These are phyloP conservation scores for Macrophomina pseudophaseolina DNA, from an alignment of 2,329 filamentous ascomycete species.

Conservation along the genomic window DNA sequence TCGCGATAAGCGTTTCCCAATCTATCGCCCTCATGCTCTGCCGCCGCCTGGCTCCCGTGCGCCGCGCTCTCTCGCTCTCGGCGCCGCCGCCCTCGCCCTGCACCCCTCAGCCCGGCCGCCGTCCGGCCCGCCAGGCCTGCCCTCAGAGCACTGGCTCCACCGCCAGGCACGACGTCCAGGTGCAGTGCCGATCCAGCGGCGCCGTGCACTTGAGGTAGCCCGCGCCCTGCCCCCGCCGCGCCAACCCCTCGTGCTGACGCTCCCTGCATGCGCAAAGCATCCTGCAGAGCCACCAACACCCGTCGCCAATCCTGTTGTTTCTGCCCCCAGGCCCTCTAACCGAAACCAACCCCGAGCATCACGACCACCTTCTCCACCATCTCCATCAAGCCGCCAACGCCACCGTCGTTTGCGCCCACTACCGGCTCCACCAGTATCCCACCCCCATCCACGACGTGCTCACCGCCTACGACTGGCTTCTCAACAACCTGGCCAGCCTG, in stretches of 20 bases:
- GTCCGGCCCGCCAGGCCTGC: not conserved
- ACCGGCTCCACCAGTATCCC: constrained; percentile 50
- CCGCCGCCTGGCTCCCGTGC: not conserved
- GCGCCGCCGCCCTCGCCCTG: too few relatives aligned
- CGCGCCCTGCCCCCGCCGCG: not conserved
- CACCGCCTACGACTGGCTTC: constrained; percentile 54
- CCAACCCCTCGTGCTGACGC: constrained; percentile 8
- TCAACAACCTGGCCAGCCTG: constrained; percentile 42
- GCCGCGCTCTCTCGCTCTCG: not conserved
- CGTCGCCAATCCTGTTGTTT: constrained; percentile 46
- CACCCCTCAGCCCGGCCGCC: not conserved
- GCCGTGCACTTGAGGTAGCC: constrained; percentile 48
- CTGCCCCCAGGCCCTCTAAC: constrained; percentile 50
- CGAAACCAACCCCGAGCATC: constrained; percentile 28
- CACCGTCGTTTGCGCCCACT: constrained; percentile 53
- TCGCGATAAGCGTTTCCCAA: constrained; percentile 18
- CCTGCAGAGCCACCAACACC: constrained; percentile 9
- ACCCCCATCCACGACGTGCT: constrained; percentile 55
- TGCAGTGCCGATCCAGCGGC: constrained; percentile 51
- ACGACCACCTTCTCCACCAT: constrained; percentile 40
- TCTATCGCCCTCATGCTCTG: not conserved
- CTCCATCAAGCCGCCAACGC: constrained; percentile 45
- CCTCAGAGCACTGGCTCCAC: constrained; percentile 30
- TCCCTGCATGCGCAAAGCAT: constrained; percentile 14
- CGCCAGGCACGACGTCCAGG: constrained; percentile 36